A percentile compares a stretch with the other conserved stretches of the same genome.
Conservation (phyloP, 2,329 filamentous ascomycete species). For the Hypoxylon sp. region DNA sequence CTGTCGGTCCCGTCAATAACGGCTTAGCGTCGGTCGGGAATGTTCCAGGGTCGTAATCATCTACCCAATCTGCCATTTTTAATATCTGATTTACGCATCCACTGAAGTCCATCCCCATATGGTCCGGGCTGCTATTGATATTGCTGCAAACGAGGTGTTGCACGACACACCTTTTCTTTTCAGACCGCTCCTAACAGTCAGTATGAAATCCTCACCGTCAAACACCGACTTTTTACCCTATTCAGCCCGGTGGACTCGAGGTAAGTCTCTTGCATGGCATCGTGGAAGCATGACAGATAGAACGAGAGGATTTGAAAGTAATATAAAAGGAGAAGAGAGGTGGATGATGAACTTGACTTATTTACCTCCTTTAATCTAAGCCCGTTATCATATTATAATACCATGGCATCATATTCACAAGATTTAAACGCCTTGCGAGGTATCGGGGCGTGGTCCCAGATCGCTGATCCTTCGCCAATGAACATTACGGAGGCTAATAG, state of each 20-base stretch:
- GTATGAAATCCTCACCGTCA: constrained; percentile 14
- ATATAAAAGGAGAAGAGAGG: constrained; percentile 24
- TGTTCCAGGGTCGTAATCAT: constrained; percentile 29
- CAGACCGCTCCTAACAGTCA: background rate
- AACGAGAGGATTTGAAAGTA: background rate
- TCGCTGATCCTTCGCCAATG: constrained; percentile 9
- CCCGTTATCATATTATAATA: background rate
- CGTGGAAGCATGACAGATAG: background rate
- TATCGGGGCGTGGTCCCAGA: constrained; percentile 35
- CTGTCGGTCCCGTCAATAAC: constrained; percentile 36
- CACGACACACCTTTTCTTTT: constrained; percentile 8
- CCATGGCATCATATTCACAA: constrained; percentile 27
- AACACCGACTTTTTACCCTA: constrained; percentile 39
- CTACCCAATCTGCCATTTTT: constrained; percentile 34
- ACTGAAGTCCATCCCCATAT: constrained; percentile 29
- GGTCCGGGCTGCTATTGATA: constrained; percentile 17
- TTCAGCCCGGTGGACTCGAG: constrained; percentile 22
- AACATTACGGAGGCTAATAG: background rate
- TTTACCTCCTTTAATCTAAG: background rate
- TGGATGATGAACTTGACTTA: background rate
- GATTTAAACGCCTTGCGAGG: constrained; percentile 25
- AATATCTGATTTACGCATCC: constrained; percentile 35
- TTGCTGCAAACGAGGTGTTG: constrained; percentile 7
- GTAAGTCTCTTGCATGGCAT: constrained; percentile 4
- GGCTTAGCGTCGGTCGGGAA: constrained; percentile 39